Base-by-base conservation (phyloP, 306 rosid genomes). In the Malus fusca region DNA sequence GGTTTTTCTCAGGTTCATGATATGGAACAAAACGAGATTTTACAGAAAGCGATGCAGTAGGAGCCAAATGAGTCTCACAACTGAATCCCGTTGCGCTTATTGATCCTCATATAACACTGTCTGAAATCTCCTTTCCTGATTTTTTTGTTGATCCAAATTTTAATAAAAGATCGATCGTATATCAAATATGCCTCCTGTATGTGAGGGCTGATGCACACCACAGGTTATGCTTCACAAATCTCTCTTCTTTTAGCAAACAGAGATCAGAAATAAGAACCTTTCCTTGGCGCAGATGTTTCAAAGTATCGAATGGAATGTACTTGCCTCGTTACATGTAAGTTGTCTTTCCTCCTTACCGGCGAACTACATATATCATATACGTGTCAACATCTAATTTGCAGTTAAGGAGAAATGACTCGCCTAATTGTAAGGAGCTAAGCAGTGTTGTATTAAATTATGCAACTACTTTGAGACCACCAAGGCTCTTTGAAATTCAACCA, bases 1-100 rank as follows among this genome's bases (percentile, higher is more conserved):
- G 97, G 99, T 76, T 95, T 92, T 90, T 83, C 84, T 71, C 68
- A 71, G 60, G 88, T 89, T 84, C 99, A 95, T 81, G 90, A 88
- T 15, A 90, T 87, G 84, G 99, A 95, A 85, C 98, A 95, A 72
- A 43, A 88, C 0, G 93, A 92, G 77, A 86, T 95, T 64, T 89
- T 91, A 71, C 86, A 92, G 78, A 95, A 89, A 83, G 93, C 97
- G 64, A 14, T 95, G 77, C 93, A 92, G 80, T 84, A 56, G 6
- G 96, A 92, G 62, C 90, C 90, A 40, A 55, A 90, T 63, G 67
- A 62, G 64, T 88, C 74, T 48, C 55, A 48, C 76, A 81, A 86
- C 31, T 80, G 43, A 72, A 59, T 65, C 11, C 21, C 3, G 10
- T 17, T 10, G 40, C 1, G 46, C n/a, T 73, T 25, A 21, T 44